Percentiles rank a stretch among this genome's conserved stretches.
Evolutionary conservation across 2,329 filamentous ascomycete genomes (phyloP).

Genomic region (Trichoderma endophyticum): DNA sequence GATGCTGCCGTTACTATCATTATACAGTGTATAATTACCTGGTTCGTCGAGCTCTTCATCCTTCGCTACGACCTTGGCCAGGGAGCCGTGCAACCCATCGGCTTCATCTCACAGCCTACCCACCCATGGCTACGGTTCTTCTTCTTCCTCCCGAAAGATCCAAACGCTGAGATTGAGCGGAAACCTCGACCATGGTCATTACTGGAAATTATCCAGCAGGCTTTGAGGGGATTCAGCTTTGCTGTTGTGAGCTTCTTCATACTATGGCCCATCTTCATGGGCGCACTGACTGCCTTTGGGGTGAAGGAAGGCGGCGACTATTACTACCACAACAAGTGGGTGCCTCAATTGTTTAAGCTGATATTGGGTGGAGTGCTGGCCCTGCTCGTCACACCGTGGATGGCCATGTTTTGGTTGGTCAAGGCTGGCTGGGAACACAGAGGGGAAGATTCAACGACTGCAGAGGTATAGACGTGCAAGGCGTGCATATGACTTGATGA

Average conservation of each 20-base stretch:
- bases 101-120: background rate
- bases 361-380: background rate
- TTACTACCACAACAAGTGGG: constrained; percentile 1
- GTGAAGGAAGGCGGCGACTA: background rate
- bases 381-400: background rate
- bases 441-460: background rate
- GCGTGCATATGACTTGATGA: background rate
- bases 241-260: background rate
- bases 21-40: constrained; percentile 8
- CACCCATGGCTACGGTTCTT: background rate
- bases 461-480: background rate
- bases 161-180: background rate
- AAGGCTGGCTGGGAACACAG: constrained; percentile 6
- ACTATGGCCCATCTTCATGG: constrained; percentile 8
- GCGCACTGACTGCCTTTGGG: background rate
- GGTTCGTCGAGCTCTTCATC: constrained; percentile 6
- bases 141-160: background rate
- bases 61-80: constrained; percentile 8
- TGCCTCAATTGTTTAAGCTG: background rate
- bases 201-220: background rate
- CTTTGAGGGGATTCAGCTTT: background rate
- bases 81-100: background rate
- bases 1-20: constrained; percentile 10
- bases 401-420: constrained; percentile 12
- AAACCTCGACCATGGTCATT: background rate